Conservation (phyloP, 768 basidiomycete genomes). For the Solioccasus polychromus region DNA sequence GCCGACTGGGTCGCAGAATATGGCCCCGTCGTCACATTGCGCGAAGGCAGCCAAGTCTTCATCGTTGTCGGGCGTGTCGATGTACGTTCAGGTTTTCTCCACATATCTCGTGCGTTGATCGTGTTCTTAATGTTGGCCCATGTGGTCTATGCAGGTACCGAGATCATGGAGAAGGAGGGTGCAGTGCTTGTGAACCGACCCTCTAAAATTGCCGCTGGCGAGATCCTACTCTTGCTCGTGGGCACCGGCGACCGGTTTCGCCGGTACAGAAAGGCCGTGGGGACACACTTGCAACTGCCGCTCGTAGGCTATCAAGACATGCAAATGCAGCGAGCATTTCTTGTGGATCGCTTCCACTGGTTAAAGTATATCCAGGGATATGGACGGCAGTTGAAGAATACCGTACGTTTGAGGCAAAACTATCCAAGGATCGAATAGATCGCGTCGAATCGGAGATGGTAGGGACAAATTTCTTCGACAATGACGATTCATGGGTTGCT, state of each 20-base stretch:
- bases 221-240: constrained; percentile 49
- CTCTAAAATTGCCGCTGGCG: constrained; percentile 47
- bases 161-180: constrained; percentile 62
- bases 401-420: constrained; percentile 45
- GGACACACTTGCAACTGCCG: constrained; percentile 50
- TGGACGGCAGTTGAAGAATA: constrained; percentile 47
- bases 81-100: no score
- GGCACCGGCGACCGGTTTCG: constrained; percentile 51
- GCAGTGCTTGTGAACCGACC: constrained; percentile 49
- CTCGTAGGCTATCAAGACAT: constrained; percentile 42
- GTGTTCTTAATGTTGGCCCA: background rate
- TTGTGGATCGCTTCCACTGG: constrained; percentile 34
- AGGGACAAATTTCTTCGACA: background rate
- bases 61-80: constrained; percentile 22
- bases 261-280: constrained; percentile 50
- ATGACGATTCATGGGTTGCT: background rate
- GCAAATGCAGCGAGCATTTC: constrained; percentile 36
- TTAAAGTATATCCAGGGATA: constrained; percentile 56
- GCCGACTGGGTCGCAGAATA: constrained; percentile 55
- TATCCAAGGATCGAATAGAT: constrained; percentile 49
- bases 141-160: constrained; percentile 44
- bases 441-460: constrained; percentile 46
- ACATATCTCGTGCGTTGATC: background rate
- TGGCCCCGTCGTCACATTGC: constrained; percentile 54
- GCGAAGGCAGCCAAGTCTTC: constrained; percentile 37